Percentiles rank a stretch among this genome's conserved stretches.
These are phyloP conservation scores for Truncatella angustata DNA, from an alignment of 2,329 filamentous ascomycete genomes.

Conservation along the genomic window DNA sequence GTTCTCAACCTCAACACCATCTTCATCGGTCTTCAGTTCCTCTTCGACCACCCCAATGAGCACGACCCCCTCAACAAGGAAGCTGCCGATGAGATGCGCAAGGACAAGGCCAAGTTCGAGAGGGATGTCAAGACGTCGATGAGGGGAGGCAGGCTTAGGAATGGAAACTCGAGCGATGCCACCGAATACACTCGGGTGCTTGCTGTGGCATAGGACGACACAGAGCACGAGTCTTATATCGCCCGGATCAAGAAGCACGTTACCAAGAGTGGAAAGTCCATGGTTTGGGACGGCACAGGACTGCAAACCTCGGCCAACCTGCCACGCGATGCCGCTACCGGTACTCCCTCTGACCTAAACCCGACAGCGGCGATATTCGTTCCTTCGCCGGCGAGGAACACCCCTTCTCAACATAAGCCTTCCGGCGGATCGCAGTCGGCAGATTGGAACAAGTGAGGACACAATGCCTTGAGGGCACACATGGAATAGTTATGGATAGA, in stretches of 20 bases:
- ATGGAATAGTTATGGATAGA: background rate
- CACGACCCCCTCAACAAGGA: constrained; percentile 98
- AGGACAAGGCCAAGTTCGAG: constrained; percentile 85
- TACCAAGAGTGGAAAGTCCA: background rate
- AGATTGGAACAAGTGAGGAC: background rate
- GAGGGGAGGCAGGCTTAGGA: constrained; percentile 72
- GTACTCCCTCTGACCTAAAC: background rate
- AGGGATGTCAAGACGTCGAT: constrained; percentile 84
- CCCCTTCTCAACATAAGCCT: too few relatives aligned
- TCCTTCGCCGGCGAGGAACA: background rate
- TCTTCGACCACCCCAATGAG: constrained; percentile 97
- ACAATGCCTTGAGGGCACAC: background rate
- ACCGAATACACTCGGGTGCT: constrained; percentile 76
- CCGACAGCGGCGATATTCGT: background rate
- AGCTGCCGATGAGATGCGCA: constrained; percentile 86
- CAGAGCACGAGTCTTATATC: background rate
- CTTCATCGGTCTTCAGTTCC: constrained; percentile 89
- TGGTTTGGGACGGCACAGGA: background rate
- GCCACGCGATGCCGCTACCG: too few relatives aligned
- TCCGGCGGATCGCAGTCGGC: too few relatives aligned
- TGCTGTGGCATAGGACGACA: constrained; percentile 46
- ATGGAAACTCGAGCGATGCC: constrained; percentile 31
- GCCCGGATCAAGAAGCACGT: background rate
- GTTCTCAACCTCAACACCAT: constrained; percentile 96
- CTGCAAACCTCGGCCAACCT: too few relatives aligned